phyloP scores from a whole-genome alignment of 805 yeast genomes.

The Diddensiella transvaalensis region DNA sequence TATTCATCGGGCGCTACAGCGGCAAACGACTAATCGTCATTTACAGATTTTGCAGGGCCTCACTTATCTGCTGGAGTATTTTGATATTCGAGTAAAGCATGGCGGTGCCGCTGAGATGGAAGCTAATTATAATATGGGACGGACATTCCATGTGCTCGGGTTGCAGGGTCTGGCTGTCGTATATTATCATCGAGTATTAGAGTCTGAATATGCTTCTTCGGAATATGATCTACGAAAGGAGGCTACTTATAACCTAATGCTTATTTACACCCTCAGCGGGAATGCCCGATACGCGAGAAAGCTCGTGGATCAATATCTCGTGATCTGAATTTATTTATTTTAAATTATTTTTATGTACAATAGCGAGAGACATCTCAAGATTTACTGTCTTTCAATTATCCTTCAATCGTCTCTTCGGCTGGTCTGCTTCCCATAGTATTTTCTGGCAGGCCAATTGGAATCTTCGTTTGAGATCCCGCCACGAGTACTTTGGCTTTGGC shows the following conservation, averaged over 20 bases:
- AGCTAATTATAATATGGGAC: conserved; percentile 74
- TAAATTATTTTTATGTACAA: neutral
- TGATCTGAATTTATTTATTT: conserved; percentile 34
- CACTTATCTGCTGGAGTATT: conserved; percentile 70
- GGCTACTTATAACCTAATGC: conserved; percentile 80
- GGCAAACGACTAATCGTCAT: conserved; percentile 82
- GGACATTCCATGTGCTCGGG: conserved; percentile 82
- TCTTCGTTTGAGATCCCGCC: conserved; percentile 29
- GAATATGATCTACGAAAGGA: conserved; percentile 65
- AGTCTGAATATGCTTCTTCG: conserved; percentile 33
- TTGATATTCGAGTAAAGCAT: conserved; percentile 41
- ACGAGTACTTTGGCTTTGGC: conserved; percentile 58
- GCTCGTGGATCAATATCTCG: conserved; percentile 63
- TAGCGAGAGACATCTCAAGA: too few relatives aligned
- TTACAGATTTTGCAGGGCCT: conserved; percentile 85
- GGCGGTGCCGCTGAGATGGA: conserved; percentile 61
- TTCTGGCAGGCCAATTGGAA: conserved; percentile 34
- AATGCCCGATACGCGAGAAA: conserved; percentile 61
- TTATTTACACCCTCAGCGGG: conserved; percentile 73
- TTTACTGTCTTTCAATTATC: neutral
- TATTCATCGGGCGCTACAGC: conserved; percentile 86
- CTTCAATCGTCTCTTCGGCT: conserved; percentile 35
- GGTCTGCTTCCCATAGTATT: conserved; percentile 33
- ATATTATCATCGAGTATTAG: conserved; percentile 68
- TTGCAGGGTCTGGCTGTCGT: conserved; percentile 66